Base-by-base conservation (phyloP, 2,329 filamentous ascomycete species). In the Colletotrichum shisoi region DNA sequence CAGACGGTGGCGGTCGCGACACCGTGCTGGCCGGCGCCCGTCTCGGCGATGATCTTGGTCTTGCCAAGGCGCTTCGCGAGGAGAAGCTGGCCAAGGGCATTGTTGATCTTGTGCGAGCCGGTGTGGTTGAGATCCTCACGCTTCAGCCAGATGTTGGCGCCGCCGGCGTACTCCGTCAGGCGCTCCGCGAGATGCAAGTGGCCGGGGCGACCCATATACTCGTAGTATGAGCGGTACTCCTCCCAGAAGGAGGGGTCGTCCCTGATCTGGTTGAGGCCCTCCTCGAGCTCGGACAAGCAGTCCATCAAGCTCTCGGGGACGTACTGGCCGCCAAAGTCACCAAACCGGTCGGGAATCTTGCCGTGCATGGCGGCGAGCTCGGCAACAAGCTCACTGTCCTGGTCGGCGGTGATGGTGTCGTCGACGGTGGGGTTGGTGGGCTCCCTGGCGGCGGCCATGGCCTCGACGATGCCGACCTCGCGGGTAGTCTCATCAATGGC, bases 41-140 rank as follows among this genome's bases (percentile, higher is more conserved):
- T 99, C 82, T 99, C 95, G 56, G 95, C 95, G 73, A 99, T 99
- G 73, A 99, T 98, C 77, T 93, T 91, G 6, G 90, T 97, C 86
- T 99, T 99, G 57, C 95, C 95, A 56, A 99, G 81, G 69, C 93
- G 85, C 73, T 86, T 86, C 1, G 95, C 95, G 45, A 99, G 82
- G 15, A 99, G 86, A 56, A 97, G 89, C 79, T 99, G 95, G 2
- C 95, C 95, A 9, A 99, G 83, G 0, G 95, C 95, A 74, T 99
- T 99, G 84, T 99, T 99, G 84, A 99, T 98, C 86, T 99, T 99
- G 85, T 99, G 95, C 70, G 92, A 96, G 71, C 95, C 95, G 9
- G 95, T 98, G 78, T 99, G 95, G 80, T 98, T 98, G 63, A 98
- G 83, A 77, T 99, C 95, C 81, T 99, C 95, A 73, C 95, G 89